phyloP scores from a whole-genome alignment of 306 rosid species.

The Dryas drummondii region DNA sequence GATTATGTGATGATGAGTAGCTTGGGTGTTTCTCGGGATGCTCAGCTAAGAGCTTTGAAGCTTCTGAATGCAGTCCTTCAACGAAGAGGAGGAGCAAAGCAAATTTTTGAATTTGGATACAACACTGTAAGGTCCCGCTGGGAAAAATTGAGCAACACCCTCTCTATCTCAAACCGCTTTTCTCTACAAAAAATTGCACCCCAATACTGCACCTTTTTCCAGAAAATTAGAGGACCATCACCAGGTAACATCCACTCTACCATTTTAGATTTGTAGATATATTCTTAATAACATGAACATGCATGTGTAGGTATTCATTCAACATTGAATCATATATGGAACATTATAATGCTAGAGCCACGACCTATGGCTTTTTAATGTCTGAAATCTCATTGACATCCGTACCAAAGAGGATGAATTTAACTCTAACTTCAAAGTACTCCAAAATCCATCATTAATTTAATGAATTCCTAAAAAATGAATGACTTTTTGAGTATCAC shows the following conservation, averaged over 20 bases:
- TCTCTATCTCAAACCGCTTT: slow-evolving; percentile 45
- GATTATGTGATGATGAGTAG: slow-evolving; percentile 1
- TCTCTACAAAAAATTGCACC: slow-evolving; percentile 37
- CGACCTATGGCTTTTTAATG: too few relatives aligned
- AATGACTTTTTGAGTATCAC: too few relatives aligned
- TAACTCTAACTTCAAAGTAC: too few relatives aligned
- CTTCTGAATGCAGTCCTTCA: slow-evolving; percentile 34
- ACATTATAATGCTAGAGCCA: too few relatives aligned
- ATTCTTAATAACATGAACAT: too few relatives aligned
- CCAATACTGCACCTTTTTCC: slow-evolving; percentile 32
- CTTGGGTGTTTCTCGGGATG: slow-evolving; percentile 42
- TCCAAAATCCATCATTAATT: too few relatives aligned
- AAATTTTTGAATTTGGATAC: slow-evolving; percentile 43
- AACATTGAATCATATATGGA: too few relatives aligned
- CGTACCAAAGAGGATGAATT: too few relatives aligned
- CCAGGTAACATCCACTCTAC: slow-evolving; percentile 30
- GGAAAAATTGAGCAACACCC: slow-evolving; percentile 21
- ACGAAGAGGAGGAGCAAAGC: slow-evolving; percentile 18
- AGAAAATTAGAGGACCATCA: slow-evolving; percentile 29
- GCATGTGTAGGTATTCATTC: too few relatives aligned
- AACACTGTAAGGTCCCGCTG: slow-evolving; percentile 38
- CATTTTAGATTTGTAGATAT: too few relatives aligned
- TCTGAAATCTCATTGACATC: too few relatives aligned
- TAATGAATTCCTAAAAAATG: too few relatives aligned
- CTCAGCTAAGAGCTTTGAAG: slow-evolving; percentile 48